Conservation (phyloP, 257 asterid species). For the Rhazya stricta region DNA sequence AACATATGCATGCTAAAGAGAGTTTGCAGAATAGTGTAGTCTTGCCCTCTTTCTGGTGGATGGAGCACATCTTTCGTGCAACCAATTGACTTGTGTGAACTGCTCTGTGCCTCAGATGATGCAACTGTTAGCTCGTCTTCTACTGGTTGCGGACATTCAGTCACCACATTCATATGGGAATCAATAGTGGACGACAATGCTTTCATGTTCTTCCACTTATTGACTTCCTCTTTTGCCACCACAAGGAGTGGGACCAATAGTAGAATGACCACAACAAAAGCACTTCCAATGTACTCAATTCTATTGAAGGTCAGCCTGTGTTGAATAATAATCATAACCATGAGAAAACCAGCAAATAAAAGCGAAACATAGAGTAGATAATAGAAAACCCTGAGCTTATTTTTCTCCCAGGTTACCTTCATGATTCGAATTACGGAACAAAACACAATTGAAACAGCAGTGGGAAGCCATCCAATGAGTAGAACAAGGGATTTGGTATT, state of each 20-base stretch:
- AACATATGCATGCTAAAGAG: slow-evolving; percentile 35
- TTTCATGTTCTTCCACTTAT: slow-evolving; percentile 17
- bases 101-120: not conserved
- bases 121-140: not conserved
- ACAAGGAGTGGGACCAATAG: slow-evolving; percentile 28
- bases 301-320: slow-evolving; percentile 17
- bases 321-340: slow-evolving; percentile 34
- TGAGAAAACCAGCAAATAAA: slow-evolving; percentile 37
- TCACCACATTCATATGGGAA: slow-evolving; percentile 3
- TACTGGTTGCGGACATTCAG: slow-evolving; percentile 1
- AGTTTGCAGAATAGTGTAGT: slow-evolving; percentile 32
- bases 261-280: slow-evolving; percentile 29
- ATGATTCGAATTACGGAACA: slow-evolving; percentile 31
- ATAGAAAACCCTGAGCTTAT: slow-evolving; percentile 35
- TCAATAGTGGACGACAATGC: not conserved
- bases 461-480: slow-evolving; percentile 50
- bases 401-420: slow-evolving; percentile 19
- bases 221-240: slow-evolving; percentile 30
- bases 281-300: slow-evolving; percentile 29
- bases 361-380: slow-evolving; percentile 30
- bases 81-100: slow-evolving; percentile 10
- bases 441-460: slow-evolving; percentile 36
- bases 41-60: slow-evolving; percentile 35
- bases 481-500: slow-evolving; percentile 34
- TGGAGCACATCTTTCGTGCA: slow-evolving; percentile 23